Base-by-base conservation (phyloP, 257 asterid species). In the Nemophila menziesii region DNA sequence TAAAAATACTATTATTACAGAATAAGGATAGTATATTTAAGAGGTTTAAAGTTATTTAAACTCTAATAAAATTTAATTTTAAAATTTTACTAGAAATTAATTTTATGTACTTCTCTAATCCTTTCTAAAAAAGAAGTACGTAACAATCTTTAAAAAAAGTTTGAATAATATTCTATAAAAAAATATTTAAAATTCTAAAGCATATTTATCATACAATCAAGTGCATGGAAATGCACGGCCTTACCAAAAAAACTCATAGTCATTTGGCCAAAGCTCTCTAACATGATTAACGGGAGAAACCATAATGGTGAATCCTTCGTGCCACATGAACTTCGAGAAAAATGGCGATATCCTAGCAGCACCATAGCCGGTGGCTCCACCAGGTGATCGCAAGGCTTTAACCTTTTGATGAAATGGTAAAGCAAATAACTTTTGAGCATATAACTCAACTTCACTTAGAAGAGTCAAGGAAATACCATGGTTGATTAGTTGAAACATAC, bases 271-370 rank as follows among this genome's bases (percentile, higher is more conserved):
- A 57, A 86, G 92, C 42, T 41, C 63, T 24, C 53, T 68, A 3
- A 92, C 97, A 63, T 86, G 92, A 34, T 65, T 69, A 24, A 43
- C 52, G 0, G 92, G 63, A 5, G 93, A 86, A 17, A 90, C 92
- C 60, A 71, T 68, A 46, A 82, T 69, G 22, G 93, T 79, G 59
- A 86, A 86, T 20, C 97, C 94, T 48, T 86, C 97, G 46, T 86
- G 93, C 97, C 94, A 86, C 92, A 86, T 72, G 14, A 43, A 24
- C 65, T 79, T 77, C 0, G 70, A 0, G 39, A 82, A 82, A 46
- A 74, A 82, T 0, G 81, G 79, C 1, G 90, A 55, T 23, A 86
- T 77, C 33, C 85, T 67, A 24, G 97, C 79, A 47, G 58, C 53
- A 10, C 97, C 97, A 11, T 82, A 86, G 11, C 97, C 94, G 20